These are phyloP conservation scores for Colletotrichum sp. DNA, from an alignment of 2,329 filamentous ascomycete species.

Conservation along the genomic window DNA sequence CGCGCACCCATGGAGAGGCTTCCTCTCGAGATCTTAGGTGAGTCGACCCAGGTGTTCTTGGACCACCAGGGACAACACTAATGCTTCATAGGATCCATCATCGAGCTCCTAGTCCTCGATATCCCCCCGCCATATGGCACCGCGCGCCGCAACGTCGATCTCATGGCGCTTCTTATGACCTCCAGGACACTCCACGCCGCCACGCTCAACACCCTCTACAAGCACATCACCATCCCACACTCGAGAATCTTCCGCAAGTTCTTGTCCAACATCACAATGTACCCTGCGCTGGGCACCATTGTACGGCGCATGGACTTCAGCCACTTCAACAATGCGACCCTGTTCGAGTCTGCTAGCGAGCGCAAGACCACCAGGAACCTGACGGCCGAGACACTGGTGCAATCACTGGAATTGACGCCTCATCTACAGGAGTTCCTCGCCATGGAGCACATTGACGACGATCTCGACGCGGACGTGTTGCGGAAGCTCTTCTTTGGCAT, in stretches of 20 bases:
- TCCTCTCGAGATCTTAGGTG: constrained; percentile 74
- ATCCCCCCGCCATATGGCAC: constrained; percentile 75
- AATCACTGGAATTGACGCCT: constrained; percentile 74
- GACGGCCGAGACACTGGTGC: constrained; percentile 73
- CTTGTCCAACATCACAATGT: constrained; percentile 68
- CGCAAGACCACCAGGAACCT: constrained; percentile 77
- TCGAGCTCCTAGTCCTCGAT: constrained; percentile 76
- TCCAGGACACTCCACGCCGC: constrained; percentile 76
- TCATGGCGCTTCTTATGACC: constrained; percentile 77
- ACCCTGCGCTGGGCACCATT: constrained; percentile 74
- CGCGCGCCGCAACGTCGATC: constrained; percentile 76
- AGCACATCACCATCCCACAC: constrained; percentile 81
- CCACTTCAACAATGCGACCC: constrained; percentile 81
- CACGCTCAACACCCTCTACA: constrained; percentile 77
- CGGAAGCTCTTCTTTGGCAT: constrained; percentile 73
- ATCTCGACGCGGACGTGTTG: constrained; percentile 72
- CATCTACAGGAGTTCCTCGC: constrained; percentile 79
- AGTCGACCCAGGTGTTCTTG: constrained; percentile 34
- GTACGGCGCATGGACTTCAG: constrained; percentile 84
- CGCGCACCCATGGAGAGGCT: constrained; percentile 68
- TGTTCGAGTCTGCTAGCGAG: constrained; percentile 78
- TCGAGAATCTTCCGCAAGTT: constrained; percentile 86
- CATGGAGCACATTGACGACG: constrained; percentile 82
- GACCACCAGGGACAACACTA: constrained; percentile 13
- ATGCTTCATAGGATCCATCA: constrained; percentile 65